These are phyloP conservation scores for Ilyonectria destructans DNA, from an alignment of 2,329 filamentous ascomycete species.

Conservation along the genomic window DNA sequence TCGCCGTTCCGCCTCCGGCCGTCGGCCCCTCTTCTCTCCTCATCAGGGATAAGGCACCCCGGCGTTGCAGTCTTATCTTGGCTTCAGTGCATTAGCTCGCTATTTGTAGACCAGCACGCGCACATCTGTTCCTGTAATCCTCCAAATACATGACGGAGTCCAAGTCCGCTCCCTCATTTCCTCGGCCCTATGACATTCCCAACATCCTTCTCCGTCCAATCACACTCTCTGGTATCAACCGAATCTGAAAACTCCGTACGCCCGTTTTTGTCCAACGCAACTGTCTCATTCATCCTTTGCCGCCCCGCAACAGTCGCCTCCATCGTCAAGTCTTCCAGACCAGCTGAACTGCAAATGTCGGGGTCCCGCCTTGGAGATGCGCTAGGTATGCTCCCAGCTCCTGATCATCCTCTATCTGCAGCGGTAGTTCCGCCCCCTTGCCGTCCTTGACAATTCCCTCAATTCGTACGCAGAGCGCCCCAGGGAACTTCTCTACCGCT, in stretches of 20 bases:
- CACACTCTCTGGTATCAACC: slow-evolving; percentile 24
- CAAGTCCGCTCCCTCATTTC: slow-evolving; percentile 43
- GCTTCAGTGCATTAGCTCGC: slow-evolving; percentile 16
- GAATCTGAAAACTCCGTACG: slow-evolving; percentile 46
- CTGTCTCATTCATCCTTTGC: not conserved
- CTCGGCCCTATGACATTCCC: slow-evolving; percentile 25
- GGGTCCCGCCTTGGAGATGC: slow-evolving; percentile 68
- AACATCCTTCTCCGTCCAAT: slow-evolving; percentile 33
- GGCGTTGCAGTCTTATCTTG: slow-evolving; percentile 1
- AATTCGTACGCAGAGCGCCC: slow-evolving; percentile 71
- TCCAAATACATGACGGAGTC: slow-evolving; percentile 36
- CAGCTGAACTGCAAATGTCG: slow-evolving; percentile 62
- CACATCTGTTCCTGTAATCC: slow-evolving; percentile 10
- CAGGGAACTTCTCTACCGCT: slow-evolving; percentile 74
- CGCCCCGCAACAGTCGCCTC: not conserved
- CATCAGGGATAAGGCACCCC: slow-evolving; percentile 8
- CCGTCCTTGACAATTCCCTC: slow-evolving; percentile 77
- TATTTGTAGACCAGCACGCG: slow-evolving; percentile 7
- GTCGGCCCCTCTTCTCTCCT: slow-evolving; percentile 23
- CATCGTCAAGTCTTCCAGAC: slow-evolving; percentile 51
- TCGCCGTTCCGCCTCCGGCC: slow-evolving; percentile 22
- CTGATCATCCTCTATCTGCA: slow-evolving; percentile 79
- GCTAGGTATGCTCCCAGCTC: slow-evolving; percentile 82
- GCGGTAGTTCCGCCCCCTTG: slow-evolving; percentile 73
- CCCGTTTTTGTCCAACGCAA: slow-evolving; percentile 29